phyloP scores from a whole-genome alignment of 2,329 filamentous ascomycete species.

The Daldinia sp. region DNA sequence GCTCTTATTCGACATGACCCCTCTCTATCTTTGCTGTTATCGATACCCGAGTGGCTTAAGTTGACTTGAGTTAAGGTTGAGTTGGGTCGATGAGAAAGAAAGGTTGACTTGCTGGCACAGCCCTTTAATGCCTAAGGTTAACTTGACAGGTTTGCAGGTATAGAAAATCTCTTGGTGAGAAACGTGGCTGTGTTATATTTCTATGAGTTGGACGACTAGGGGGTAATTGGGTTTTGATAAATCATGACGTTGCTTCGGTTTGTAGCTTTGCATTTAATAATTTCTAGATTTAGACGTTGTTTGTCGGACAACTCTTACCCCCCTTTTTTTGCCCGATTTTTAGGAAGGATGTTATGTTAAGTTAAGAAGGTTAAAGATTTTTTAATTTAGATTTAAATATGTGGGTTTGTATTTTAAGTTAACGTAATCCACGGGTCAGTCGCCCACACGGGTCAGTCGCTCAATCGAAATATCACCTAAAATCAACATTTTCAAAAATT shows the following conservation, averaged over 20 bases:
- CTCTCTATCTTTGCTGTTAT: not conserved
- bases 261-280: slow-evolving; percentile 30
- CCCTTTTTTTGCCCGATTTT: not conserved
- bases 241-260: slow-evolving; percentile 35
- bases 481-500: too few relatives aligned
- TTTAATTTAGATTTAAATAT: too few relatives aligned
- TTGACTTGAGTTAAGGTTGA: slow-evolving; percentile 6
- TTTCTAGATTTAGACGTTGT: slow-evolving; percentile 6
- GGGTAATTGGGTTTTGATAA: not conserved
- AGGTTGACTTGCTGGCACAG: not conserved
- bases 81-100: not conserved
- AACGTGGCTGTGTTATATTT: slow-evolving; percentile 25
- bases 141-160: not conserved
- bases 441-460: too few relatives aligned
- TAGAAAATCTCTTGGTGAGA: not conserved
- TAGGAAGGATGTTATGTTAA: too few relatives aligned
- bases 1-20: slow-evolving; percentile 52
- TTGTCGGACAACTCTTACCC: not conserved
- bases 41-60: not conserved
- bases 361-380: too few relatives aligned
- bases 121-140: slow-evolving; percentile 1
- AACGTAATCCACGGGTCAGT: too few relatives aligned
- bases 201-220: slow-evolving; percentile 2
- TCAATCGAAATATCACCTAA: too few relatives aligned
- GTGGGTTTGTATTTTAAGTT: too few relatives aligned